These are phyloP conservation scores for Houttuynia cordata DNA, from an alignment of 164 flowering plant genomes.

Conservation along the genomic window DNA sequence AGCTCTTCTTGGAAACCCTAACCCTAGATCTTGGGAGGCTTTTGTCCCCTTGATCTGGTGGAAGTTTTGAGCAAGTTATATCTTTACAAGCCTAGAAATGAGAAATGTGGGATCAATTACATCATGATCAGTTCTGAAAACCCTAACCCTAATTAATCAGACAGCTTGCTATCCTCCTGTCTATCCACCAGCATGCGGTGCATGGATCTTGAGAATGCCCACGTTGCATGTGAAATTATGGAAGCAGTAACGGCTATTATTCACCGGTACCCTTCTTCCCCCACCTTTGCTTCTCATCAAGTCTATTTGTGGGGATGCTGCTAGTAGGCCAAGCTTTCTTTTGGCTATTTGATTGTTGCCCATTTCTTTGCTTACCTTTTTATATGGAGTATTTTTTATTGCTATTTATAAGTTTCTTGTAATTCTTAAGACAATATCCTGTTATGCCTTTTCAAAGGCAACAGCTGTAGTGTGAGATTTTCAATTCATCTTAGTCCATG, in stretches of 20 bases:
- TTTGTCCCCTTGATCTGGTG: neutral
- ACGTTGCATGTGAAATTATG: slow-evolving; percentile 8
- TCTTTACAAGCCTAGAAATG: too few species aligned
- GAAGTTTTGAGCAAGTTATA: too few species aligned
- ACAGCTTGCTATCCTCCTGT: neutral
- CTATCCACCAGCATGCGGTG: slow-evolving; percentile 2
- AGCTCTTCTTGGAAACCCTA: too few species aligned
- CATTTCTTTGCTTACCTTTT: neutral
- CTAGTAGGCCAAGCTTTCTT: neutral
- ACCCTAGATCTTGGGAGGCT: neutral
- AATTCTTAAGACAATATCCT: slow-evolving; percentile 5
- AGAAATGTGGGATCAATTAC: too few species aligned
- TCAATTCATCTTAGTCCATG: slow-evolving; percentile 6
- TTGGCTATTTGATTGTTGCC: neutral
- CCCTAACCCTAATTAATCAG: slow-evolving; percentile 13
- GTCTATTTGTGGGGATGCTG: slow-evolving; percentile 8
- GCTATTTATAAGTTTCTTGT: neutral
- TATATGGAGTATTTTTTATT: too few species aligned
- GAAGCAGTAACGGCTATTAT: slow-evolving; percentile 4
- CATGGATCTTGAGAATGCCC: slow-evolving; percentile 2
- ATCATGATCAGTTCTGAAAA: slow-evolving; percentile 1
- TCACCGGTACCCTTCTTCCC: neutral
- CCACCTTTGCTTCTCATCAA: slow-evolving; percentile 5
- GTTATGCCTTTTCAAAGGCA: slow-evolving; percentile 8
- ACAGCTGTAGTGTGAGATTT: slow-evolving; percentile 9